These are phyloP conservation scores for Plasmodium gaboni DNA, from an alignment of 169 alveolate species.

Conservation along the genomic window DNA sequence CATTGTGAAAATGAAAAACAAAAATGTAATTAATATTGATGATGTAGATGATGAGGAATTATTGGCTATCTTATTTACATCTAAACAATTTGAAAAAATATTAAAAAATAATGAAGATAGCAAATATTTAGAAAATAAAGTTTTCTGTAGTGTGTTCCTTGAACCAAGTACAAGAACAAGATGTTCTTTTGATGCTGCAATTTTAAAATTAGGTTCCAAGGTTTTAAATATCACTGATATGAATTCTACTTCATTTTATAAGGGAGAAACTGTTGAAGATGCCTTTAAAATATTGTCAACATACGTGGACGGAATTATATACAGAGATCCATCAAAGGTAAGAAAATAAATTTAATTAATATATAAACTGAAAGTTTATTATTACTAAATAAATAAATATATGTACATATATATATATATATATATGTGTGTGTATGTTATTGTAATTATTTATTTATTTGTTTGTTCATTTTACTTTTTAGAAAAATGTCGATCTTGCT, in stretches of 20 bases:
- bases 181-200: slow-evolving; percentile 90
- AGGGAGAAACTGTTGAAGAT: slow-evolving; percentile 90
- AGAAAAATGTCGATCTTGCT: slow-evolving; percentile 74
- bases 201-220: slow-evolving; percentile 86
- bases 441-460: not conserved
- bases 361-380: not conserved
- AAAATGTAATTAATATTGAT: slow-evolving; percentile 58
- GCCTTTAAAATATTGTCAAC: slow-evolving; percentile 83
- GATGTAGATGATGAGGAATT: slow-evolving; percentile 67
- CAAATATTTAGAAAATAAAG: slow-evolving; percentile 47
- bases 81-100: slow-evolving; percentile 53
- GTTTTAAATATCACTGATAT: slow-evolving; percentile 80
- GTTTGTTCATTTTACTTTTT: not conserved
- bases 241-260: slow-evolving; percentile 80
- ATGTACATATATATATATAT: not conserved
- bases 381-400: not conserved
- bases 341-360: not conserved
- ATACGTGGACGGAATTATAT: slow-evolving; percentile 85
- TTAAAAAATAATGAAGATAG: slow-evolving; percentile 63
- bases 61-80: slow-evolving; percentile 52
- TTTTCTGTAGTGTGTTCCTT: slow-evolving; percentile 79
- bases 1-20: slow-evolving; percentile 46
- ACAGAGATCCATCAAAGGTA: slow-evolving; percentile 74
- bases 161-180: slow-evolving; percentile 92
- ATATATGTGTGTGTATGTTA: not conserved